Evolutionary conservation across 2,329 filamentous ascomycete genomes (phyloP), one percentile per base, ranked within the genome.

Genomic region (Dactylellina leptospora): DNA sequence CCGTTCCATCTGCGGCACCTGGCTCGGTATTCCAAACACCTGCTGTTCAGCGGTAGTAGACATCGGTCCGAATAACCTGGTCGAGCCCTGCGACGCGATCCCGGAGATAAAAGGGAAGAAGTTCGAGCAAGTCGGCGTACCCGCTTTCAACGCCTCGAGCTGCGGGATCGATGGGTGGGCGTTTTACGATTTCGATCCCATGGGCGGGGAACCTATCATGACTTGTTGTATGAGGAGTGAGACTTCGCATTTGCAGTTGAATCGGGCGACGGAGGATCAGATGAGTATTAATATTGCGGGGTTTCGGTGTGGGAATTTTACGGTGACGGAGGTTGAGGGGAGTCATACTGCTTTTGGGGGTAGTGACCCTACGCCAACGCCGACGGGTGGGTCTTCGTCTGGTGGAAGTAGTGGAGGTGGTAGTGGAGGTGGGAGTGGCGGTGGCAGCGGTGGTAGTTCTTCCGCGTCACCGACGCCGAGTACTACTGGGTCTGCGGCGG

Each of bases 271-370:
- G 6, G 42, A 8, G 20, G 18, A 48, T 8, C 3, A n/a, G 20
- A 27, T 3, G 44, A 11, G 20, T 4, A 27, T n/a, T 27, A 20
- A 48, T 48, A 48, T 48, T 27, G 16, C 10, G 6, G 44, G 44
- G 8, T 48, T 48, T n/a, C 25, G 44, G 22, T 48, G 44, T 48
- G 44, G 44, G 44, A 48, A 48, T 27, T 48, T 25, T 25, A 10
- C 20, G 6, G 23, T 45, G 4, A 22, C 16, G 18, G 42, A 22
- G 6, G 44, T 27, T 9, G 23, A 48, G 8, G 44, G 20, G 4
- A 48, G 20, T n/a, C 10, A n/a, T 8, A 48, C 44, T 27, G 27
- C 20, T 22, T 20, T 20, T 20, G 20, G 44, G 3, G 44, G 44
- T 27, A 20, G 23, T 48, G 22, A 25, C 2, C 22, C 44, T 4